Evolutionary conservation across 2,329 filamentous ascomycete species (phyloP).

Genomic region (Colletotrichum theobromicola): DNA sequence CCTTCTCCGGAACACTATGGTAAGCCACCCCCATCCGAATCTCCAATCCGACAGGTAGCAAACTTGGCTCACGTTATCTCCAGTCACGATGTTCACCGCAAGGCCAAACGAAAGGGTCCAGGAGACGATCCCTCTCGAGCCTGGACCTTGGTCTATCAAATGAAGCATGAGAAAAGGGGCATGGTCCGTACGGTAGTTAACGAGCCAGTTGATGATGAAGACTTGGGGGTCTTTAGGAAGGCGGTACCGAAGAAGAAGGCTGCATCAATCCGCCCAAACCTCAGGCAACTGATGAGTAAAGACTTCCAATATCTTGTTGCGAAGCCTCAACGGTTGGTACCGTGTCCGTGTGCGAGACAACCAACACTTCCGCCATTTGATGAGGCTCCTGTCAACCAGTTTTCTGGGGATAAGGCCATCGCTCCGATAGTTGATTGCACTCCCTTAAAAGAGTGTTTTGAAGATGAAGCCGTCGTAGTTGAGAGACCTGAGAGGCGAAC

Average conservation of each 20-base stretch:
- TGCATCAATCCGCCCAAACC: neutral
- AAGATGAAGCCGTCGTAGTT: neutral
- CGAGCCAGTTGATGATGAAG: neutral
- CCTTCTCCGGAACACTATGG: neutral
- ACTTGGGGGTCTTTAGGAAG: neutral
- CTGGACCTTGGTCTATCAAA: neutral
- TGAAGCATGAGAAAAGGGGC: neutral
- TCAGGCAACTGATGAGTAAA: accelerated
- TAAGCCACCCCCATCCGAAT: neutral
- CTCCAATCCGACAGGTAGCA: neutral
- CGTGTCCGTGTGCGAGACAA: neutral
- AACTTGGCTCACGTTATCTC: neutral
- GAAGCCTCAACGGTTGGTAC: neutral
- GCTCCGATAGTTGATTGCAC: neutral
- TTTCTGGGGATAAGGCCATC: neutral
- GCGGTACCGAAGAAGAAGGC: neutral
- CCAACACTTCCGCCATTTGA: neutral
- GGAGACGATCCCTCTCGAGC: neutral
- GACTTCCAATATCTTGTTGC: neutral
- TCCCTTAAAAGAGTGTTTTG: neutral
- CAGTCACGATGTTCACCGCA: neutral
- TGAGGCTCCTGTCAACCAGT: neutral
- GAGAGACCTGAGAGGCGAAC: neutral
- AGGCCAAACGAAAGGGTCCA: neutral
- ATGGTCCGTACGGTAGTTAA: neutral